Percentiles rank a stretch among this genome's conserved stretches.
phyloP scores from a whole-genome alignment of 257 asterid genomes.

The Gentiana dahurica region DNA sequence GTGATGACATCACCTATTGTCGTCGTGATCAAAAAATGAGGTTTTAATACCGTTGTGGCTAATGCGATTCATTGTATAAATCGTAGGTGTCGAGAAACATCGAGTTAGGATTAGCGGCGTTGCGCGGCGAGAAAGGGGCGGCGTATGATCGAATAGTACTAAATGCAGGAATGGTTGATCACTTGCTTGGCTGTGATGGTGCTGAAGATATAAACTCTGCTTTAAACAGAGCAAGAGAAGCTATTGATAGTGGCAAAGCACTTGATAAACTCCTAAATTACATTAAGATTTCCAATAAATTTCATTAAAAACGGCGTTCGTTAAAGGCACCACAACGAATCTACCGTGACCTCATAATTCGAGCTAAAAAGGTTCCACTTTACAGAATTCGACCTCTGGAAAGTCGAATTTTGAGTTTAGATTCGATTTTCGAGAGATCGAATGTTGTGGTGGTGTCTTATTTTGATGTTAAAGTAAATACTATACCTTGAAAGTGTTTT shows the following conservation, averaged over 20 bases:
- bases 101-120: slow-evolving; percentile 85
- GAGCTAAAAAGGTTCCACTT: too few relatives aligned
- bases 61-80: too few relatives aligned
- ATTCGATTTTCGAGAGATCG: too few relatives aligned
- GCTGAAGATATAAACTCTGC: slow-evolving; percentile 68
- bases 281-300: slow-evolving; percentile 54
- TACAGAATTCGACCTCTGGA: too few relatives aligned
- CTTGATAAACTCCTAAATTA: slow-evolving; percentile 56
- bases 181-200: slow-evolving; percentile 84
- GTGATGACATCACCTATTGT: too few relatives aligned
- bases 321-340: too few relatives aligned
- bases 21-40: too few relatives aligned
- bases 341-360: background rate
- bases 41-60: too few relatives aligned
- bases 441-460: too few relatives aligned
- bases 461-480: too few relatives aligned
- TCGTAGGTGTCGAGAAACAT: slow-evolving; percentile 60
- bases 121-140: slow-evolving; percentile 80
- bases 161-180: slow-evolving; percentile 92
- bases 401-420: too few relatives aligned
- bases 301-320: slow-evolving; percentile 7
- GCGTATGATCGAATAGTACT: slow-evolving; percentile 77
- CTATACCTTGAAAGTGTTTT: too few relatives aligned
- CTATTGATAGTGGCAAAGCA: slow-evolving; percentile 84
- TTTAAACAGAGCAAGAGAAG: slow-evolving; percentile 84